Conservation (phyloP, 1,139 yeast genomes). For the Suhomyces panamericanus region DNA sequence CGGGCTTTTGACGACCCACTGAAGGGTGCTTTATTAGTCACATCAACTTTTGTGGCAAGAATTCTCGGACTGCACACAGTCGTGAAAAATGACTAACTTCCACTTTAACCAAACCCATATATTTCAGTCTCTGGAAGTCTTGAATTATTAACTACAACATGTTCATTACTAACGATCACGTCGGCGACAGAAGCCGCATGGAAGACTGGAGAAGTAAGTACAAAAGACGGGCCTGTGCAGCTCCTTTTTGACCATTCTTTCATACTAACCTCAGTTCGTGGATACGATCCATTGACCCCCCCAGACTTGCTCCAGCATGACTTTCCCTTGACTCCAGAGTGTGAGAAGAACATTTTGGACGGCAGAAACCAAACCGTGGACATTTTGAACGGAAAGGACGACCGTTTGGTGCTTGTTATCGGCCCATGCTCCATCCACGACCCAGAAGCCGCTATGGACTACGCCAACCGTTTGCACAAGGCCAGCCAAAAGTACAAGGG, state of each 20-base stretch:
- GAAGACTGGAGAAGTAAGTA: conserved; percentile 87
- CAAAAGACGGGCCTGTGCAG: background rate
- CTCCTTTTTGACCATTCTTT: background rate
- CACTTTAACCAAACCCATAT: background rate
- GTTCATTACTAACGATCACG: conserved; percentile 81
- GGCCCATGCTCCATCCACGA: conserved; percentile 99
- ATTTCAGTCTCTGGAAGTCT: no score
- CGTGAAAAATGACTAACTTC: conserved; percentile 9
- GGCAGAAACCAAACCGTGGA: conserved; percentile 79
- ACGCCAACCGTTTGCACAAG: conserved; percentile 64
- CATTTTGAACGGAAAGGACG: conserved; percentile 74
- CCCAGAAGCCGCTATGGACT: conserved; percentile 88
- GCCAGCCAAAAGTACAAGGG: conserved; percentile 64
- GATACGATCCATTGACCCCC: conserved; percentile 93
- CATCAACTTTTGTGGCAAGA: background rate
- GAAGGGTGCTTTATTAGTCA: background rate
- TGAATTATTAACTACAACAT: conserved; percentile 30
- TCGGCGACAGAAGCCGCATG: conserved; percentile 77
- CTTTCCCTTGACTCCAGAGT: conserved; percentile 63
- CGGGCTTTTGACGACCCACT: no score
- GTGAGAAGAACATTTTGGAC: conserved; percentile 60
- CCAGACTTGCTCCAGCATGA: conserved; percentile 95
- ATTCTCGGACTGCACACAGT: background rate
- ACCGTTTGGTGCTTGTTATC: conserved; percentile 76
- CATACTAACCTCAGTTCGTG: conserved; percentile 33